Percentiles rank a stretch among this genome's conserved stretches.
phyloP scores from a whole-genome alignment of 331 rosid genomes.

The Stylosanthes scabra region DNA sequence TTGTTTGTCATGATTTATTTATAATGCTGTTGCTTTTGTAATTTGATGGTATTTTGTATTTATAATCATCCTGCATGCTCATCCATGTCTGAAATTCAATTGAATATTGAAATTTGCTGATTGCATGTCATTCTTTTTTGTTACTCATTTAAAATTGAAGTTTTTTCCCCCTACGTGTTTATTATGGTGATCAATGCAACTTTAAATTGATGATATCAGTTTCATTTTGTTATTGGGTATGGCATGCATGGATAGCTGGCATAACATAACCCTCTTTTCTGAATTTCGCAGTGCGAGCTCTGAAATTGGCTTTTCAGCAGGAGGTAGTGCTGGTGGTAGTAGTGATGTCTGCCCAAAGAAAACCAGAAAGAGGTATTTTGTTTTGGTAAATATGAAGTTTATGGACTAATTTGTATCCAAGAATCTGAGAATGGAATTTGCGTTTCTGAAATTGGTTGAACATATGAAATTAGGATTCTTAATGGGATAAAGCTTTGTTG shows the following conservation, averaged over 20 bases:
- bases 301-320: constrained; percentile 57
- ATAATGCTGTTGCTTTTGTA: background rate
- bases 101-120: background rate
- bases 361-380: constrained; percentile 70
- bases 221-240: background rate
- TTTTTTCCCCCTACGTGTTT: background rate
- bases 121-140: background rate
- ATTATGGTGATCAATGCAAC: constrained; percentile 5
- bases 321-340: constrained; percentile 46
- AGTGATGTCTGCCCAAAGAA: constrained; percentile 49
- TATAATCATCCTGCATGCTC: background rate
- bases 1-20: background rate
- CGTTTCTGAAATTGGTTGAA: background rate
- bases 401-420: background rate
- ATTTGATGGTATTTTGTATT: background rate
- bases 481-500: no score
- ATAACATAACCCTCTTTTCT: background rate
- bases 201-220: background rate
- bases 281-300: constrained; percentile 40
- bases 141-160: background rate
- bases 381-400: constrained; percentile 27
- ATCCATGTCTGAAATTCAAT: background rate
- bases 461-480: background rate
- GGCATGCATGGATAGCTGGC: constrained; percentile 32
- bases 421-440: constrained; percentile 8